Base-by-base conservation (phyloP, 2,329 filamentous ascomycete species). In the Monosporascus sp. region DNA sequence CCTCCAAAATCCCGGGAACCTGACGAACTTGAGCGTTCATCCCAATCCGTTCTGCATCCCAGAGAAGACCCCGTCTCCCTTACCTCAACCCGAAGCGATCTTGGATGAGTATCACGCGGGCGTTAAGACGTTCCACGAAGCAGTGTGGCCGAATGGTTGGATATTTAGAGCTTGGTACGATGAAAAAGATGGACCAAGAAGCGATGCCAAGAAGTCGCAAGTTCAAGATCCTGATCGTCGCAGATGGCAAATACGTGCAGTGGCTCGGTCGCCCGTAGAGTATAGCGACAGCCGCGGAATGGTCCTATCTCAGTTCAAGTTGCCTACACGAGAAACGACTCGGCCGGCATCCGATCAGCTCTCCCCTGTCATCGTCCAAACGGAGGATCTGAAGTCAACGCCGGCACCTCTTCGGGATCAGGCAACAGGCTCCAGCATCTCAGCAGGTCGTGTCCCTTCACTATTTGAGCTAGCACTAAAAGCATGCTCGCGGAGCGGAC, bases 31-130 rank as follows among this genome's bases (percentile, higher is more conserved):
- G n/a, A 73, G 72, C 26, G 60, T 86, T 3, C 78, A 82, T 52
- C 85, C 86, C 0, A 90, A 89, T 61, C 81, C 82, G 0, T 85
- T 87, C 55, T 72, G 78, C 52, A 69, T 77, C 50, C 75, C 77
- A 9, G 54, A 65, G 18, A 31, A 48, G 18, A 28, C 51, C 8
- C 52, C 55, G 2, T 11, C 37, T 17, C 53, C 60, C 6, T 50
- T 52, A 2, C 43, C 53, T 5, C 35, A 50, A 6, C 43, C 49
- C 28, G 49, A 55, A 26, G 47, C 50, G 5, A 26, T 28, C 50
- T 43, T 45, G 44, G 49, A 55, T 41, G 38, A 55, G 38, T 48
- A 35, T 5, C 18, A 31, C 4, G 18, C 37, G n/a, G 40, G 35
- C 2, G 22, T 51, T 3, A 28, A 18, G 35, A 17, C 47, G 7